A percentile compares a stretch with the other conserved stretches of the same genome.
Evolutionary conservation across 23 red algal genomes (phyloP).

Genomic region (Gracilaria vermiculophylla): DNA sequence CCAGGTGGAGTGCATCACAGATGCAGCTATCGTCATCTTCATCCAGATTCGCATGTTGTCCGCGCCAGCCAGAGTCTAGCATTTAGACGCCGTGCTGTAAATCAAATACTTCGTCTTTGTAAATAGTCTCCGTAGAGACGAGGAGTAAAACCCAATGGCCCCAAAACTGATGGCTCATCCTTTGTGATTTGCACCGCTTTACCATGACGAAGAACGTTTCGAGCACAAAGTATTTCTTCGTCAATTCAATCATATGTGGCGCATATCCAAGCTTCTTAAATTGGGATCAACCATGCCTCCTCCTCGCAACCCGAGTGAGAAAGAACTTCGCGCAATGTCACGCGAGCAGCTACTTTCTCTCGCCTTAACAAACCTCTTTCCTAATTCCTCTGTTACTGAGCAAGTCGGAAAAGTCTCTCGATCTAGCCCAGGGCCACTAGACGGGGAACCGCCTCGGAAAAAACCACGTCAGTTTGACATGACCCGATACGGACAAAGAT

Average conservation of each 20-base stretch:
- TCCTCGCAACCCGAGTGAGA: neutral
- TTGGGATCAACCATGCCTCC: slow-evolving; percentile 3
- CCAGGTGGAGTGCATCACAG: too few relatives aligned
- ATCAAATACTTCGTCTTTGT: too few relatives aligned
- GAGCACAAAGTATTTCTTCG: neutral
- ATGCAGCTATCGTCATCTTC: too few relatives aligned
- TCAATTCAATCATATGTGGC: neutral
- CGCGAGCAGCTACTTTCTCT: neutral
- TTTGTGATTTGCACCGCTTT: neutral
- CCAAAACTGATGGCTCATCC: too few relatives aligned
- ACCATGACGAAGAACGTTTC: neutral
- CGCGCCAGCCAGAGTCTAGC: too few relatives aligned
- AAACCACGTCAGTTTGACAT: slow-evolving; percentile 35
- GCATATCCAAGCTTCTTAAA: neutral
- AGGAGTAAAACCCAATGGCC: too few relatives aligned
- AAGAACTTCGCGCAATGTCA: slow-evolving; percentile 23
- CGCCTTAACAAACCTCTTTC: neutral
- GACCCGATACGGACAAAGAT: slow-evolving; percentile 53
- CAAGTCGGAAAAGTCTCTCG: neutral
- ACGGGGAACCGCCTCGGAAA: slow-evolving; percentile 31
- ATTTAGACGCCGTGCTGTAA: too few relatives aligned
- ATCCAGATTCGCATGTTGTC: too few relatives aligned
- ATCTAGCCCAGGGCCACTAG: neutral
- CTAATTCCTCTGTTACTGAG: neutral
- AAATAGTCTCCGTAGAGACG: too few relatives aligned